A percentile compares a stretch with the other conserved stretches of the same genome.
Conservation (phyloP, 2,329 filamentous ascomycete species). For the Colletotrichum tropicicola region DNA sequence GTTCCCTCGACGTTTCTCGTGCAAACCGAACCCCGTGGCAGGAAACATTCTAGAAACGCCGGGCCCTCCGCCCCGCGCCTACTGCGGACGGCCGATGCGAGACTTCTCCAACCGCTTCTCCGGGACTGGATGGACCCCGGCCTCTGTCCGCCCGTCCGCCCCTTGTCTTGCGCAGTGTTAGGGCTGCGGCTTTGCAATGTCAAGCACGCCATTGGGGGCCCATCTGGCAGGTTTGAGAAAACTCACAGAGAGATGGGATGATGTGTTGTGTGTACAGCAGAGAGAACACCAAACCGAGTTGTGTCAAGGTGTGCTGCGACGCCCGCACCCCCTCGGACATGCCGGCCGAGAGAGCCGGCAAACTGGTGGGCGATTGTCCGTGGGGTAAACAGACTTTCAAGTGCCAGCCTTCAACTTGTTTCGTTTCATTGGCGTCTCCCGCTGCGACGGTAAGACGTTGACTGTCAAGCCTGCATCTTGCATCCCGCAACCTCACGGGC, state of each 20-base stretch:
- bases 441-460: conserved; percentile 9
- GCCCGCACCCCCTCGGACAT: not conserved
- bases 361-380: not conserved
- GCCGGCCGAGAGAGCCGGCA: not conserved
- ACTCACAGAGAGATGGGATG: conserved; percentile 2
- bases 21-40: not conserved
- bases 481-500: not conserved
- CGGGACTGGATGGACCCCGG: not conserved
- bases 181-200: not conserved
- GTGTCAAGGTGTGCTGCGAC: no score
- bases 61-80: not conserved
- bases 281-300: not conserved
- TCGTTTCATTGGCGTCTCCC: conserved; percentile 18
- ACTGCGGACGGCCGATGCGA: conserved; percentile 20
- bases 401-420: not conserved
- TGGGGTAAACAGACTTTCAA: not conserved
- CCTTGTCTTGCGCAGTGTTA: not conserved
- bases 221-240: conserved; percentile 16
- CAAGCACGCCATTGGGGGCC: conserved; percentile 6
- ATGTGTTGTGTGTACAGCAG: not conserved
- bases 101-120: conserved; percentile 19
- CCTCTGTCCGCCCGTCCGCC: not conserved
- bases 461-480: conserved; percentile 15
- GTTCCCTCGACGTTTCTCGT: not conserved
- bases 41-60: conserved; percentile 19